Conservation (phyloP, 2,329 filamentous ascomycete genomes). For the Colletotrichum liriopes region DNA sequence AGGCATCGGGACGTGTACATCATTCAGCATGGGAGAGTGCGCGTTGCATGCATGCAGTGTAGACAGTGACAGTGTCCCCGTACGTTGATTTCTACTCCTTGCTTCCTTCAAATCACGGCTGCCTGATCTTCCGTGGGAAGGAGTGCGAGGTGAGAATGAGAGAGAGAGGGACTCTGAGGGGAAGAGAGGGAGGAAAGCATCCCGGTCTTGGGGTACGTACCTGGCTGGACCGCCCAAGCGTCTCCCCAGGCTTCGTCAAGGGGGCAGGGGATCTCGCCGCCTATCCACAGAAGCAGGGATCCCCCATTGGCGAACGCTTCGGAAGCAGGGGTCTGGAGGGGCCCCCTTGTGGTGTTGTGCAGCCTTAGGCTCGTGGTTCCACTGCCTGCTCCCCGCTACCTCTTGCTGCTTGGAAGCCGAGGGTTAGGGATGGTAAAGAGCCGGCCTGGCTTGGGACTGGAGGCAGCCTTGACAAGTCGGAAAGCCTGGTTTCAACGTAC, state of each 20-base stretch:
- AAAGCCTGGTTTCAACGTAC: too few relatives aligned
- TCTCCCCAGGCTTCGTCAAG: slow-evolving; percentile 3
- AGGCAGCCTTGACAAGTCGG: too few relatives aligned
- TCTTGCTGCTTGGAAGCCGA: background rate
- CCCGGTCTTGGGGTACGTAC: background rate
- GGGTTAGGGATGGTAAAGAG: background rate
- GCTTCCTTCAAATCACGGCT: background rate
- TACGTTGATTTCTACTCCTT: background rate
- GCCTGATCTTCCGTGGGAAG: background rate
- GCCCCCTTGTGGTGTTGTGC: background rate
- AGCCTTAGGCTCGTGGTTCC: background rate
- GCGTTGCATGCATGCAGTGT: background rate
- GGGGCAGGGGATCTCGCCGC: slow-evolving; percentile 1
- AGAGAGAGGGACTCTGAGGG: background rate
- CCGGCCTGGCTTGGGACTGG: too few relatives aligned
- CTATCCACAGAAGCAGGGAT: background rate
- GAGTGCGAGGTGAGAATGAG: background rate
- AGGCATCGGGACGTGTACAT: background rate
- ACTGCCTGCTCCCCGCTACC: background rate
- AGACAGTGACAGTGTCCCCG: background rate
- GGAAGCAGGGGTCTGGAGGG: background rate
- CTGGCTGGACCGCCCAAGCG: slow-evolving; percentile 3
- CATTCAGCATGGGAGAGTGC: background rate
- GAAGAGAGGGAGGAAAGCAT: background rate
- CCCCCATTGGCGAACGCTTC: background rate